Evolutionary conservation across 139 green algal genomes (phyloP), one percentile per base, ranked within the genome.

Genomic region (Spirogloea muscicola): DNA sequence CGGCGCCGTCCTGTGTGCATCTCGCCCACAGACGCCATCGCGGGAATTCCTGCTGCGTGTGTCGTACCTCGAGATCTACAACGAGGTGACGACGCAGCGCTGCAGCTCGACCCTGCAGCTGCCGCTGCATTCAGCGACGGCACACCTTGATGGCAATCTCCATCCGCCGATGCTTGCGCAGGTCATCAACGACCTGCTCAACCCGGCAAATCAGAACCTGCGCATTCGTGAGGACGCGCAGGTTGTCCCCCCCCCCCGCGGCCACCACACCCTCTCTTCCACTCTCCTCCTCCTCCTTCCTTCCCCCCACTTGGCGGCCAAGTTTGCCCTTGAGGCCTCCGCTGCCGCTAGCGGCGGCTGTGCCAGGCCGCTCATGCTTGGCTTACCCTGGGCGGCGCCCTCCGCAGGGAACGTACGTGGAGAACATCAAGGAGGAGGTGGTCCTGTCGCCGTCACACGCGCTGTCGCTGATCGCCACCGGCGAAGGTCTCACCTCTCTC

Each of bases 161-260:
- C n/a, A n/a, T 34, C 27, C 49, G 33, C 33, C 62, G 1, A 25
- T 27, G 33, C 29, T 31, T 49, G 1, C 27, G 58, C 72, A 96
- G 88, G 91, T 92, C n/a, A 74, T 97, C 16, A 97, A 97, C 71
- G 93, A 97, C 86, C 82, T 97, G 72, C 79, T 97, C 42, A 89
- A 97, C 68, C 88, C 89, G 1, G 39, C 58, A 3, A 74, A 82
- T 29, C 86, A 82, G 49, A 95, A 97, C 81, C 82, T 97, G 31
- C 87, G 89, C 73, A 81, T 97, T 44, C 69, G 90, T 1, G 91
- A 96, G 76, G 75, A 82, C 21, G 18, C 16, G 1, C 74, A 78
- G 71, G 71, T 79, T n/a, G n/a, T n/a, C n/a, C n/a, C n/a, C n/a
- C n/a, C n/a, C n/a, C n/a, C n/a, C n/a, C n/a, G n/a, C n/a, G n/a